Percentiles rank a stretch among this genome's conserved stretches.
Evolutionary conservation across 2,329 filamentous ascomycete species (phyloP).

Genomic region (Penicillium capsulatum): DNA sequence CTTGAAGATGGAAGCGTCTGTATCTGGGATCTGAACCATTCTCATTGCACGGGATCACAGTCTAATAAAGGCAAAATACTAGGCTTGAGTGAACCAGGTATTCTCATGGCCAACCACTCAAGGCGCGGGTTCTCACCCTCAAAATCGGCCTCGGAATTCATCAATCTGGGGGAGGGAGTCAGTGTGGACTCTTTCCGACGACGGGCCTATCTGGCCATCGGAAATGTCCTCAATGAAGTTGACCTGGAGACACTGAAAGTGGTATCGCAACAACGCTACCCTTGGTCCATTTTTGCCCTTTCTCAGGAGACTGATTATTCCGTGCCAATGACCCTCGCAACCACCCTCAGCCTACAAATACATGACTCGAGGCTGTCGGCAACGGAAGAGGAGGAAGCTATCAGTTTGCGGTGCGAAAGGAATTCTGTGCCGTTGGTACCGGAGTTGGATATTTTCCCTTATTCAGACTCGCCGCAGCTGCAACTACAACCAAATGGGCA

Average conservation of each 20-base stretch:
- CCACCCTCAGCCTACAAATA: slow-evolving; percentile 73
- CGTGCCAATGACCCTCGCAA: slow-evolving; percentile 77
- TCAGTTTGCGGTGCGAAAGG: slow-evolving; percentile 34
- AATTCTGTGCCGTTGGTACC: slow-evolving; percentile 23
- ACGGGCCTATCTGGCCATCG: slow-evolving; percentile 74
- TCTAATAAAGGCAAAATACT: slow-evolving; percentile 55
- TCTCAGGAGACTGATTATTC: slow-evolving; percentile 62
- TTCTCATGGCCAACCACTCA: slow-evolving; percentile 66
- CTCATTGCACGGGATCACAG: slow-evolving; percentile 27
- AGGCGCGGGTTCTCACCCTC: slow-evolving; percentile 39
- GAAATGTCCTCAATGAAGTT: slow-evolving; percentile 72
- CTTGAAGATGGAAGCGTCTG: slow-evolving; percentile 85
- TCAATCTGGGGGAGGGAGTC: slow-evolving; percentile 70
- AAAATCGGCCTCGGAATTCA: slow-evolving; percentile 32
- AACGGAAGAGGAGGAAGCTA: slow-evolving; percentile 33
- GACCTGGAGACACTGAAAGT: slow-evolving; percentile 70
- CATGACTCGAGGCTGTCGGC: slow-evolving; percentile 63
- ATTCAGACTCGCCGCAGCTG: slow-evolving; percentile 31
- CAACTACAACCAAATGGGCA: slow-evolving; percentile 32
- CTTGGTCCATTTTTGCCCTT: slow-evolving; percentile 77
- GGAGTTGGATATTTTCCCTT: slow-evolving; percentile 30
- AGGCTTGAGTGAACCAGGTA: slow-evolving; percentile 60
- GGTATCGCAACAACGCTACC: slow-evolving; percentile 66
- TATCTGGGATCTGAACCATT: slow-evolving; percentile 68
- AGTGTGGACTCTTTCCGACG: slow-evolving; percentile 66